Percentiles rank a stretch among this genome's conserved stretches.
phyloP scores from a whole-genome alignment of 805 yeast genomes.

The Yarrowia porcina region DNA sequence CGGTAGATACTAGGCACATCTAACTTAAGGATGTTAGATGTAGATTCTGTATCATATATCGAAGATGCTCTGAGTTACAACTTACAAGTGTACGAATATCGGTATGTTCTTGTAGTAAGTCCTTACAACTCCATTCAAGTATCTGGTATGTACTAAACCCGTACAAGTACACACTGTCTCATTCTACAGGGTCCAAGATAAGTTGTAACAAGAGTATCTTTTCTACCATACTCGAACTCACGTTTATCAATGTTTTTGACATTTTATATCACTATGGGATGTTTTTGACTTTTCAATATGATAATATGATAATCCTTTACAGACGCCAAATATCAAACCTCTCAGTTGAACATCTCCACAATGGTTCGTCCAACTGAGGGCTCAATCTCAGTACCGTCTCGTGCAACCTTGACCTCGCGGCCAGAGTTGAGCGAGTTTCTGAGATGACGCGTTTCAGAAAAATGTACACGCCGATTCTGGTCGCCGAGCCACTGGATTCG shows the following conservation, averaged over 20 bases:
- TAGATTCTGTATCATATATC: too few species aligned
- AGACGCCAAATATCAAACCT: not conserved
- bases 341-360: slow-evolving; percentile 34
- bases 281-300: not conserved
- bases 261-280: not conserved
- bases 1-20: too few species aligned
- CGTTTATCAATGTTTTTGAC: not conserved
- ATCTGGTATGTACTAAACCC: too few species aligned
- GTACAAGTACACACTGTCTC: too few species aligned
- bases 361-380: slow-evolving; percentile 38
- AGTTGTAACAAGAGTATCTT: too few species aligned
- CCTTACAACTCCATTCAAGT: too few species aligned
- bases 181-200: too few species aligned
- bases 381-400: slow-evolving; percentile 45
- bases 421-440: slow-evolving; percentile 40
- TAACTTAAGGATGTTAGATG: too few species aligned
- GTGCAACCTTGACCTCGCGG: slow-evolving; percentile 43
- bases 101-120: too few species aligned
- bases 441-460: slow-evolving; percentile 37
- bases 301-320: not conserved
- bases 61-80: too few species aligned
- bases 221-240: too few species aligned
- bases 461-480: slow-evolving; percentile 34
- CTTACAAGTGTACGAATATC: too few species aligned
- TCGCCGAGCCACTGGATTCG: slow-evolving; percentile 40